These are phyloP conservation scores for Fusarium sp. DNA, from an alignment of 2,329 filamentous ascomycete genomes.

Conservation along the genomic window DNA sequence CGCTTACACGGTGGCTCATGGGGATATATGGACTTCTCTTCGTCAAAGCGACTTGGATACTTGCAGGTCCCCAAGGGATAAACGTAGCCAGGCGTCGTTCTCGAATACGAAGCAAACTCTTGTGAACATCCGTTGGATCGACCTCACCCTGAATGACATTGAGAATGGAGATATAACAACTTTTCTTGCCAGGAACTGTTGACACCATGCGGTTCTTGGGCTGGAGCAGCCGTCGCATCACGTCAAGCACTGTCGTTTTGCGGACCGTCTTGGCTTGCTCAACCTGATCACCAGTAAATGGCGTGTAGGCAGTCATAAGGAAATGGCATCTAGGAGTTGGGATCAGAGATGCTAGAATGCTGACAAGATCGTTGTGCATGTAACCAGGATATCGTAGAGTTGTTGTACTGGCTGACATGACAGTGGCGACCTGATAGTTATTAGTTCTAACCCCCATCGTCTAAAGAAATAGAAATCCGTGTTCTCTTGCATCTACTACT, in stretches of 20 bases:
- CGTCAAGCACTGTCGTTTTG: slow-evolving; percentile 97
- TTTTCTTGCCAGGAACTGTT: slow-evolving; percentile 93
- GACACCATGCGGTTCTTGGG: slow-evolving; percentile 99
- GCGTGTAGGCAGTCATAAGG: slow-evolving; percentile 97
- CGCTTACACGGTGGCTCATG: slow-evolving; percentile 93
- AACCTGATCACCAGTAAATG: slow-evolving; percentile 95
- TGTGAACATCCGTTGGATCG: slow-evolving; percentile 97
- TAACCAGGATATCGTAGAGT: slow-evolving; percentile 97
- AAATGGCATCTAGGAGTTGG: slow-evolving; percentile 98
- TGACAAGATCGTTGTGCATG: slow-evolving; percentile 99
- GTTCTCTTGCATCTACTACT: background rate
- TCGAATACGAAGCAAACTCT: slow-evolving; percentile 94
- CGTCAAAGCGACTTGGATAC: slow-evolving; percentile 95
- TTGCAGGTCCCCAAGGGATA: slow-evolving; percentile 97
- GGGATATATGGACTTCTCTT: slow-evolving; percentile 97
- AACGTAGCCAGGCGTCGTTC: slow-evolving; percentile 95
- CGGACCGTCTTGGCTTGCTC: slow-evolving; percentile 97
- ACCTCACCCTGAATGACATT: slow-evolving; percentile 99
- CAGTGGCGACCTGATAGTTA: slow-evolving; percentile 78
- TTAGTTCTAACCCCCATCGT: slow-evolving; percentile 1
- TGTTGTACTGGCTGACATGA: slow-evolving; percentile 98
- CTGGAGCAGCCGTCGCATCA: slow-evolving; percentile 94
- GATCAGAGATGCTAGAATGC: slow-evolving; percentile 94
- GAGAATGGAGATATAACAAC: slow-evolving; percentile 98
- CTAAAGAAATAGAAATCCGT: background rate